Evolutionary conservation across 352 stramenopile species (phyloP).

Genomic region (Pythium dissimile): DNA sequence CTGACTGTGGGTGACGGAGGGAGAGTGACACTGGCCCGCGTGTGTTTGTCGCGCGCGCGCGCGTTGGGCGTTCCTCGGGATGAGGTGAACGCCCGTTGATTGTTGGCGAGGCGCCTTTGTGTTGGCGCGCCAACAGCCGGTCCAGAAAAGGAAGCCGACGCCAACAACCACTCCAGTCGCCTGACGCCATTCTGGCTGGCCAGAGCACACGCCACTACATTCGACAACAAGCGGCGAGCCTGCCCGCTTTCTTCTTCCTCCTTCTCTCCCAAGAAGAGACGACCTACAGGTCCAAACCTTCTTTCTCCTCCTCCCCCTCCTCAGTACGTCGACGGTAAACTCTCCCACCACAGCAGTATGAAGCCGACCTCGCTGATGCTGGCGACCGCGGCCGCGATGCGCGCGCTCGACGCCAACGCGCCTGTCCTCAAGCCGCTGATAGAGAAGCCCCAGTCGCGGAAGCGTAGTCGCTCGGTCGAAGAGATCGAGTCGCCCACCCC

Average conservation of each 20-base stretch:
- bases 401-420: constrained; percentile 1
- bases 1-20: constrained; percentile 18
- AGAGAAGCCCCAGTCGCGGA: constrained; percentile 6
- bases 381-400: constrained; percentile 14
- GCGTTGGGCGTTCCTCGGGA: constrained; percentile 17
- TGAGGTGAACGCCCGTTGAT: constrained; percentile 16
- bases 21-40: constrained; percentile 19
- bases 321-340: too few relatives aligned
- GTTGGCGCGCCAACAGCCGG: constrained; percentile 22
- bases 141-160: constrained; percentile 23
- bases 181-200: too few relatives aligned
- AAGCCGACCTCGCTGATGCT: constrained; percentile 12
- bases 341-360: neutral
- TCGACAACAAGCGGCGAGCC: constrained; percentile 1
- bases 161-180: neutral
- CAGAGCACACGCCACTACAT: constrained; percentile 3
- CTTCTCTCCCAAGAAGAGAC: too few relatives aligned
- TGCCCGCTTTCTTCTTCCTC: neutral
- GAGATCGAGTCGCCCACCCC: neutral
- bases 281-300: too few relatives aligned
- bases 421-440: constrained; percentile 5
- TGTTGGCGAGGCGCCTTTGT: constrained; percentile 13
- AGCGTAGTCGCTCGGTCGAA: constrained; percentile 9
- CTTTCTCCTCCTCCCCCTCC: neutral
- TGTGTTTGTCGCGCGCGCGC: constrained; percentile 23